These are phyloP conservation scores for Rhizopus stolonifer DNA, from an alignment of 371 early-diverging fungal species.

Conservation along the genomic window DNA sequence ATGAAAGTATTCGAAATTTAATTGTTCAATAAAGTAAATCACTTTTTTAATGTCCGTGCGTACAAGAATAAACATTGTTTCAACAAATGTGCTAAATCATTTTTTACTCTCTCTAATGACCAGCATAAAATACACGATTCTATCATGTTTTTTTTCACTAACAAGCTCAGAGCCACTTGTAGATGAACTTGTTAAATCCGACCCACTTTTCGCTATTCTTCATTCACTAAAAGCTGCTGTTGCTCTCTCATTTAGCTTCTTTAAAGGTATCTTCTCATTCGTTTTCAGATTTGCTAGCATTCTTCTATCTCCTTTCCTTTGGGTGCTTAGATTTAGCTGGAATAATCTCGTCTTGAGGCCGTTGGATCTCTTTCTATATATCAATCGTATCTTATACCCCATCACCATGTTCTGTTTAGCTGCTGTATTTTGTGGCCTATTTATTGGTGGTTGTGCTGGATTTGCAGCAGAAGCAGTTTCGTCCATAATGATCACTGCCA, in stretches of 20 bases:
- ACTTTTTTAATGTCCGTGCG: no score
- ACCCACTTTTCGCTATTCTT: neutral
- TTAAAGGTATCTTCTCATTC: slow-evolving; percentile 7
- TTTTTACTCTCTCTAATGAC: no score
- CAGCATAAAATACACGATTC: neutral
- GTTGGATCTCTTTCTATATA: slow-evolving; percentile 8
- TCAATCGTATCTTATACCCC: slow-evolving; percentile 22
- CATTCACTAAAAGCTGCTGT: slow-evolving; percentile 5
- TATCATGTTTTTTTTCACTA: neutral
- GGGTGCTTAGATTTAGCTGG: slow-evolving; percentile 9
- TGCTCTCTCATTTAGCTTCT: slow-evolving; percentile 11
- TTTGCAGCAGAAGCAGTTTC: slow-evolving; percentile 44
- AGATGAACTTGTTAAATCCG: neutral
- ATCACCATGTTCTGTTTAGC: slow-evolving; percentile 29
- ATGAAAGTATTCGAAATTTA: neutral
- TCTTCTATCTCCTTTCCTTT: slow-evolving; percentile 10
- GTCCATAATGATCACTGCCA: slow-evolving; percentile 30
- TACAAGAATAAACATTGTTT: no score
- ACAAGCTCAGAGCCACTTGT: neutral
- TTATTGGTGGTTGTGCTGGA: slow-evolving; percentile 49
- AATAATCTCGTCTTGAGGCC: slow-evolving; percentile 18
- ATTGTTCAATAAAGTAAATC: no score
- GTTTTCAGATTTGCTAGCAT: neutral
- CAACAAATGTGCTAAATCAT: no score
- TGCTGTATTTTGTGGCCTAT: slow-evolving; percentile 37